These are phyloP conservation scores for Phytophthora podocarpi DNA, from an alignment of 352 stramenopile species.

Conservation along the genomic window DNA sequence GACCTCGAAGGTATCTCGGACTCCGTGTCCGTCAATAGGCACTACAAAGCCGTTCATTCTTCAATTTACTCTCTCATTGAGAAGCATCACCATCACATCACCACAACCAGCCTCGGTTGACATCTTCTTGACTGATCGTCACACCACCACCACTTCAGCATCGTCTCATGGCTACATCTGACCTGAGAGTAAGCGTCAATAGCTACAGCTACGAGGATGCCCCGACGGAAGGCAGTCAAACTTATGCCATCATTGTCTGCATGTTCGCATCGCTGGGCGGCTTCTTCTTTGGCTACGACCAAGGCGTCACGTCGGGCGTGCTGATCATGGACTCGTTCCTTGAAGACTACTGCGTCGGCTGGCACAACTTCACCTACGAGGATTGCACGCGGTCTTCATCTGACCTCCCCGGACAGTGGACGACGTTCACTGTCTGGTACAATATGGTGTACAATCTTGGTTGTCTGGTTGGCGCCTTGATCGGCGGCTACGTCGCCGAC, in stretches of 20 bases:
- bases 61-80: constrained; percentile 22
- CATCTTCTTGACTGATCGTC: constrained; percentile 13
- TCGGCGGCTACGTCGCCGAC: constrained; percentile 32
- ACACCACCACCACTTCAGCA: constrained; percentile 9
- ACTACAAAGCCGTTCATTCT: constrained; percentile 11
- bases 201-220: constrained; percentile 17
- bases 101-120: constrained; percentile 8
- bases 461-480: constrained; percentile 28
- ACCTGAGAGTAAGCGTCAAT: constrained; percentile 17
- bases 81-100: constrained; percentile 16
- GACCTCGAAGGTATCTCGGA: constrained; percentile 5
- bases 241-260: constrained; percentile 42
- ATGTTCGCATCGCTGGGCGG: constrained; percentile 32
- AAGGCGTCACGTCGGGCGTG: constrained; percentile 41
- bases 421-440: constrained; percentile 35
- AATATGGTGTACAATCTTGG: constrained; percentile 36
- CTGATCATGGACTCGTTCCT: constrained; percentile 54
- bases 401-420: constrained; percentile 34
- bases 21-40: too few relatives aligned
- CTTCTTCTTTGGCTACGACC: constrained; percentile 41
- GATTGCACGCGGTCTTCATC: constrained; percentile 23
- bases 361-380: constrained; percentile 34
- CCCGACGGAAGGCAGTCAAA: constrained; percentile 37
- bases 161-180: constrained; percentile 13
- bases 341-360: constrained; percentile 43